Conservation (phyloP, 2,329 filamentous ascomycete species). For the Beauveria medogensis region DNA sequence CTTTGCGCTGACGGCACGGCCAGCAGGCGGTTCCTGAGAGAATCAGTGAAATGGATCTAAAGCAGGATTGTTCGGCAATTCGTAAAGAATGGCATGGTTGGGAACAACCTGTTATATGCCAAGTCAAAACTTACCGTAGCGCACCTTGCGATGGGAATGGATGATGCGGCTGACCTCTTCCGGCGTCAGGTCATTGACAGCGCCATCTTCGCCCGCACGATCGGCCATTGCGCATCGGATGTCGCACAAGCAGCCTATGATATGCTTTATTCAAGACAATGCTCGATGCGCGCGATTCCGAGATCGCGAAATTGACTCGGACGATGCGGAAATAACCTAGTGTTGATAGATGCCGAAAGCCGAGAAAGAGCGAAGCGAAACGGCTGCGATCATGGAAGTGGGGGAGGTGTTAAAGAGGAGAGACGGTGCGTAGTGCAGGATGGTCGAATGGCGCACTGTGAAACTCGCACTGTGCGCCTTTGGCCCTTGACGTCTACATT, state of each 20-base stretch:
- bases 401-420: not conserved
- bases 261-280: not conserved
- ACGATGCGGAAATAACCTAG: constrained; percentile 16
- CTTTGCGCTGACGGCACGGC: constrained; percentile 60
- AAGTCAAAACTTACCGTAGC: constrained; percentile 47
- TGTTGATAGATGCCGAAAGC: constrained; percentile 28
- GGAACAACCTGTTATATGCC: not conserved
- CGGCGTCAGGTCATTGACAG: constrained; percentile 50
- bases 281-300: constrained; percentile 14
- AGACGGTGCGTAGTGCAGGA: not conserved
- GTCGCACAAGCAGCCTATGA: not conserved
- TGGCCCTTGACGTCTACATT: too few relatives aligned
- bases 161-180: constrained; percentile 62
- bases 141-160: constrained; percentile 60
- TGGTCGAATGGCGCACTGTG: not conserved
- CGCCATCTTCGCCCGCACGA: constrained; percentile 34
- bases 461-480: not conserved
- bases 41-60: not conserved
- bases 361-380: constrained; percentile 18
- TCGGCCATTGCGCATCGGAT: constrained; percentile 32
- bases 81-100: not conserved
- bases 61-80: not conserved
- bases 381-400: not conserved
- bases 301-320: constrained; percentile 16
- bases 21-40: constrained; percentile 52